Percentiles rank a stretch among this genome's conserved stretches.
These are phyloP conservation scores for Hapsidospora chrysogenum DNA, from an alignment of 495 filamentous ascomycete genomes.

Conservation along the genomic window DNA sequence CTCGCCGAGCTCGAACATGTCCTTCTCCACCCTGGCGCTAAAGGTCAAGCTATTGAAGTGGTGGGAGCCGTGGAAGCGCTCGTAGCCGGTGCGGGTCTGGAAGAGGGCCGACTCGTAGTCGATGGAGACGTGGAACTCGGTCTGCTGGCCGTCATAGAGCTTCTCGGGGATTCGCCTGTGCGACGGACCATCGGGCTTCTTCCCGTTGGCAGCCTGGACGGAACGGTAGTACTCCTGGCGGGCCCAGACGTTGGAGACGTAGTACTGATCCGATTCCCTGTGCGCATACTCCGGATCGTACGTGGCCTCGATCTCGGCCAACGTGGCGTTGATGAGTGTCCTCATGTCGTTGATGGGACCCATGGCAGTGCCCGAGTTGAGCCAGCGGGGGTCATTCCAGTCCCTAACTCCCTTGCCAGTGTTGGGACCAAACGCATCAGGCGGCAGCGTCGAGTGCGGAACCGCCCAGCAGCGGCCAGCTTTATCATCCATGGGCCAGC, in stretches of 20 bases:
- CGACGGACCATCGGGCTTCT: neutral
- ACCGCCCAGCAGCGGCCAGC: constrained; percentile 8
- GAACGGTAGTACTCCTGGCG: constrained; percentile 41
- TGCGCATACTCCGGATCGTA: constrained; percentile 2
- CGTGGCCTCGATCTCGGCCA: constrained; percentile 5
- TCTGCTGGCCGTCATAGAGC: constrained; percentile 22
- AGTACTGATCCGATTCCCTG: constrained; percentile 23
- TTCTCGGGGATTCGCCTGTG: constrained; percentile 1
- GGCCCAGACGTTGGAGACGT: constrained; percentile 39
- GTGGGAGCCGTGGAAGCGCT: constrained; percentile 6
- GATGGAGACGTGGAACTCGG: constrained; percentile 39
- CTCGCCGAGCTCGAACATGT: neutral
- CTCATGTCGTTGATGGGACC: constrained; percentile 34
- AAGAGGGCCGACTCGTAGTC: constrained; percentile 39
- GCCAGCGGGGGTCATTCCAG: constrained; percentile 22
- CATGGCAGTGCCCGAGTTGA: constrained; percentile 37
- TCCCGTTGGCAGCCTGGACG: constrained; percentile 7
- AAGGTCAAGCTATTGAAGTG: constrained; percentile 1
- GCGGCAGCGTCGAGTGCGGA: constrained; percentile 7
- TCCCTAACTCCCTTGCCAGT: constrained; percentile 2
- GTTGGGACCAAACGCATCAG: constrained; percentile 7
- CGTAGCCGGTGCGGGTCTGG: constrained; percentile 16
- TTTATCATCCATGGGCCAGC: constrained; percentile 6
- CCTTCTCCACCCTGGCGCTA: neutral
- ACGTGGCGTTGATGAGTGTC: constrained; percentile 23